Evolutionary conservation across 441 rosid species (phyloP), one percentile per base, ranked within the genome.

Genomic region (Eruca vesicaria): DNA sequence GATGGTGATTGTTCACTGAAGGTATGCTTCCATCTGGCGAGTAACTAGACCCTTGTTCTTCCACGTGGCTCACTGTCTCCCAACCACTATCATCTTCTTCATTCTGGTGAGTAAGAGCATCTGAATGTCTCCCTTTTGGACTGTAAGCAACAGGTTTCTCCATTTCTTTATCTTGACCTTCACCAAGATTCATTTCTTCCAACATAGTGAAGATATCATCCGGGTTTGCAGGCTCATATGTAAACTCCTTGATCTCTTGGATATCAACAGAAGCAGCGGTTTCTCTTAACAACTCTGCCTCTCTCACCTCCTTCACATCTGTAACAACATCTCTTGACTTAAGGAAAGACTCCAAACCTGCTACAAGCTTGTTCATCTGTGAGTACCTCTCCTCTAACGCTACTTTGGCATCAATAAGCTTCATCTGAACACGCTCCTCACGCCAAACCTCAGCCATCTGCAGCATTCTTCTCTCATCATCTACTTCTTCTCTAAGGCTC

Each of bases 401-500:
- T 72, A 91, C 88, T 80, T 91, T 93, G 0, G 96, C 97, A 80
- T 93, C 98, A 36, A 93, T 84, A 77, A 95, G 91, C 88, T 95
- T 95, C 99, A 93, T 93, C 79, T 93, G 97, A 31, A 93, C 98
- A 43, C 98, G 98, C 76, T 95, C 99, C 84, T 95, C 99, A 32
- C 98, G 97, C 99, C 99, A 93, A 15, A 95, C 98, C 83, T 95
- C 99, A 5, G 99, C 99, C 98, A 95, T 91, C 85, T 95, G 99
- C 77, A 91, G 81, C 98, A 95, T 95, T 79, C 82, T 90, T 83
- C 98, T 89, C 79, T 95, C 99, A 16, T 95, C 95, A 0, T 93
- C 99, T 4, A 87, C 84, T 63, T 95, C 98, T 65, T 90, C 97
- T 15, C 84, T 76, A 16, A 90, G 85, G 79, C 80, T 87, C 91